These are phyloP conservation scores for Triadica sebifera DNA, from an alignment of 345 rosid genomes.

Conservation along the genomic window DNA sequence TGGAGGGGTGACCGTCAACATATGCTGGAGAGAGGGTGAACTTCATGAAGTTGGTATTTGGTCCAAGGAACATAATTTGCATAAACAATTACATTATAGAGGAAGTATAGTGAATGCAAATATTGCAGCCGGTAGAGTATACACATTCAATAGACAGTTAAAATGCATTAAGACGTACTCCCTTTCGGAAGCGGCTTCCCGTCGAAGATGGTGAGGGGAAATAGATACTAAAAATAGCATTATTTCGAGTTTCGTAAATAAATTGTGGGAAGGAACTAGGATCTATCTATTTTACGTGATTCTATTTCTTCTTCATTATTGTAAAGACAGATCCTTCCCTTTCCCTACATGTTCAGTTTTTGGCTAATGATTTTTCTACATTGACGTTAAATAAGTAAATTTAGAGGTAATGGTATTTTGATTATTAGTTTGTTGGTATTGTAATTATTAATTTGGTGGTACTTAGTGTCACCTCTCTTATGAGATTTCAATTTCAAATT, in stretches of 20 bases:
- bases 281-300: not conserved
- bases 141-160: constrained; percentile 53
- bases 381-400: too few species aligned
- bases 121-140: constrained; percentile 44
- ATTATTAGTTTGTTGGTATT: too few species aligned
- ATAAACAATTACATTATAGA: constrained; percentile 49
- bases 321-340: not conserved
- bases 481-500: too few species aligned
- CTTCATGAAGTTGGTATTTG: constrained; percentile 62
- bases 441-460: too few species aligned
- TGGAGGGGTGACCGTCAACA: constrained; percentile 59
- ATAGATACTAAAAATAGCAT: not conserved
- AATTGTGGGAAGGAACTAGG: not conserved
- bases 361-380: not conserved
- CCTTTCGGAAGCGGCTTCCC: constrained; percentile 9
- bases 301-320: not conserved
- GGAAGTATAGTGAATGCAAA: constrained; percentile 38
- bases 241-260: not conserved
- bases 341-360: not conserved
- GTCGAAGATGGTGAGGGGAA: not conserved
- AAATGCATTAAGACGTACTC: constrained; percentile 38
- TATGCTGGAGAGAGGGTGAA: constrained; percentile 72
- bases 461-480: too few species aligned
- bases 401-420: too few species aligned
- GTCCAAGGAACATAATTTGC: constrained; percentile 38